Conservation (phyloP, 352 stramenopile genomes). For the Pythium oligandrum region DNA sequence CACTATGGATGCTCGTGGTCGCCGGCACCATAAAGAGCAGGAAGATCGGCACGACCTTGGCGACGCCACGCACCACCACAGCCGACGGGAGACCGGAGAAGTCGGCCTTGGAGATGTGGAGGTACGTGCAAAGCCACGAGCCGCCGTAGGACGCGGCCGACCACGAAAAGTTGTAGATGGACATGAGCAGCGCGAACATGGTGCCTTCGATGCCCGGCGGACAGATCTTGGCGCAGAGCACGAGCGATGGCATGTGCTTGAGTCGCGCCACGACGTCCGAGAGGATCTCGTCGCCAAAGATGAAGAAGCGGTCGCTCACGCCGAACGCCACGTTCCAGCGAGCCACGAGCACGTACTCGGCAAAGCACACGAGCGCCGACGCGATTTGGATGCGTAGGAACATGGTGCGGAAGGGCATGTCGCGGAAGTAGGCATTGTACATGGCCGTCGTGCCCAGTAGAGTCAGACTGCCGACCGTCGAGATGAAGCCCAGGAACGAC, state of each 20-base stretch:
- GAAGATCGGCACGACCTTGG: conserved; percentile 64
- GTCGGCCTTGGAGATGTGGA: conserved; percentile 72
- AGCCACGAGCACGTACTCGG: conserved; percentile 68
- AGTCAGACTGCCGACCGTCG: conserved; percentile 64
- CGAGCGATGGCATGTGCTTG: conserved; percentile 91
- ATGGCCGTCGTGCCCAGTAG: conserved; percentile 62
- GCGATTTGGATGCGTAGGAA: conserved; percentile 74
- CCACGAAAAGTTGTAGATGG: conserved; percentile 84
- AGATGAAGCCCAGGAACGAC: conserved; percentile 78
- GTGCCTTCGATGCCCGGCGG: conserved; percentile 95
- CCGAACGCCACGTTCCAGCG: conserved; percentile 57
- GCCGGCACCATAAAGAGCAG: conserved; percentile 73
- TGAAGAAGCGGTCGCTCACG: conserved; percentile 68
- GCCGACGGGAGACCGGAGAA: conserved; percentile 53
- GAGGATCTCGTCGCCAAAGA: conserved; percentile 79
- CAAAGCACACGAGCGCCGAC: conserved; percentile 56
- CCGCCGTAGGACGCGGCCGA: conserved; percentile 70
- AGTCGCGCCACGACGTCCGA: conserved; percentile 74
- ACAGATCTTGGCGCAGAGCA: conserved; percentile 95
- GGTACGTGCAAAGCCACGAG: conserved; percentile 71
- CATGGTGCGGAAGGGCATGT: conserved; percentile 73
- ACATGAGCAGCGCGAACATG: conserved; percentile 92
- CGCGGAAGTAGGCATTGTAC: conserved; percentile 78
- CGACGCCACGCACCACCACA: conserved; percentile 49
- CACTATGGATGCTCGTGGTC: conserved; percentile 62